Percentiles rank a stretch among this genome's conserved stretches.
Evolutionary conservation across 257 asterid species (phyloP).

Genomic region (Solanum corneliomulleri): DNA sequence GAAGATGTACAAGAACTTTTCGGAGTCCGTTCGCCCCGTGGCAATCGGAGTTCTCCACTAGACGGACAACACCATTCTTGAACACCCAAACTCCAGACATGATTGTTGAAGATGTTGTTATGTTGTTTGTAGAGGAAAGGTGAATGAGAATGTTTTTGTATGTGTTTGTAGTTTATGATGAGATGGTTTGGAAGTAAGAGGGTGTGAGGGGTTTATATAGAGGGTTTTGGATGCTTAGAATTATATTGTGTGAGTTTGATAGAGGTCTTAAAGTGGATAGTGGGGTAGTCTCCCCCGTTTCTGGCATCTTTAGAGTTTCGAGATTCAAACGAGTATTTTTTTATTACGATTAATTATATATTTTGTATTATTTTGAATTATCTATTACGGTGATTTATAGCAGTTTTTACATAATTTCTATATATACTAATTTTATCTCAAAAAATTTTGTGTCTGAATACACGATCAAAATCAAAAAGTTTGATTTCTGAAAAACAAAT

Average conservation of each 20-base stretch:
- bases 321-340: not conserved
- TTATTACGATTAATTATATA: not conserved
- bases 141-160: not conserved
- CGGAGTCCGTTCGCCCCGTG: conserved; percentile 13
- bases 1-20: conserved; percentile 23
- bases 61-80: conserved; percentile 26
- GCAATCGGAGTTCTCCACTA: conserved; percentile 23
- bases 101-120: not conserved
- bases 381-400: too few relatives aligned
- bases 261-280: not conserved
- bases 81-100: conserved; percentile 43
- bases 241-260: not conserved
- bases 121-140: not conserved
- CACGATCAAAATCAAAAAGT: not conserved
- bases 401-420: not conserved
- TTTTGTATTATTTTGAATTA: not conserved
- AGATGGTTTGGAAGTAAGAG: not conserved
- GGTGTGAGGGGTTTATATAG: not conserved
- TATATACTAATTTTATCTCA: not conserved
- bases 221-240: not conserved
- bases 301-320: not conserved
- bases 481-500: not conserved
- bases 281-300: not conserved
- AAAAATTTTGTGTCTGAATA: not conserved
- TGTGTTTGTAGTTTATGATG: not conserved